Conservation (phyloP, 352 stramenopile species). For the Pythium dissotocum region DNA sequence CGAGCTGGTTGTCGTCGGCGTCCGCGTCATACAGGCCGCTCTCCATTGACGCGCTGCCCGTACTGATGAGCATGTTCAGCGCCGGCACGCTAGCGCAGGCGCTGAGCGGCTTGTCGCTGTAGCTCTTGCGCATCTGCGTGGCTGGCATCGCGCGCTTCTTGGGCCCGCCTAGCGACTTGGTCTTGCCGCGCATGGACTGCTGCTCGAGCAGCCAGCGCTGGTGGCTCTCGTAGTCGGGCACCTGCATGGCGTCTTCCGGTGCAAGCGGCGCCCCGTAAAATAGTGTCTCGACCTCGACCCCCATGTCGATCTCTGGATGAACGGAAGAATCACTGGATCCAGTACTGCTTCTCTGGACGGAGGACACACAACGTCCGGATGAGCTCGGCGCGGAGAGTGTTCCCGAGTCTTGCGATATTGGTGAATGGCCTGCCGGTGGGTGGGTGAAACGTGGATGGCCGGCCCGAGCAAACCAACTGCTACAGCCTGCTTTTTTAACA, state of each 20-base stretch:
- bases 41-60: slow-evolving; percentile 36
- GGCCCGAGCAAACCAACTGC: slow-evolving; percentile 4
- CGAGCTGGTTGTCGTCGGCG: slow-evolving; percentile 25
- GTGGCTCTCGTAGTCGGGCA: slow-evolving; percentile 20
- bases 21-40: slow-evolving; percentile 29
- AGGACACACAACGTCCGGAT: not conserved
- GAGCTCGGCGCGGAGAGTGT: not conserved
- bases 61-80: slow-evolving; percentile 11
- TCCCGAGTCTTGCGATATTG: not conserved
- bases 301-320: slow-evolving; percentile 18
- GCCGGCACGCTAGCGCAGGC: slow-evolving; percentile 2
- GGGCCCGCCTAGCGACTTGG: slow-evolving; percentile 10
- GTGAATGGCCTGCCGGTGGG: not conserved
- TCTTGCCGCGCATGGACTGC: slow-evolving; percentile 17
- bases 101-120: slow-evolving; percentile 33
- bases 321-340: not conserved
- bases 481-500: slow-evolving; percentile 28
- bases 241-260: slow-evolving; percentile 18
- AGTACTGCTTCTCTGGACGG: not conserved
- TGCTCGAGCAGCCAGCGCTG: slow-evolving; percentile 23
- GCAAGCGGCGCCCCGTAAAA: slow-evolving; percentile 14
- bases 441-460: slow-evolving; percentile 1
- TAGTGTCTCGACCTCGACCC: slow-evolving; percentile 18
- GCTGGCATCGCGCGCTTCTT: slow-evolving; percentile 20
- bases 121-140: slow-evolving; percentile 30